Evolutionary conservation across 2,329 filamentous ascomycete species (phyloP).

Genomic region (Macroventuria anomochaeta): DNA sequence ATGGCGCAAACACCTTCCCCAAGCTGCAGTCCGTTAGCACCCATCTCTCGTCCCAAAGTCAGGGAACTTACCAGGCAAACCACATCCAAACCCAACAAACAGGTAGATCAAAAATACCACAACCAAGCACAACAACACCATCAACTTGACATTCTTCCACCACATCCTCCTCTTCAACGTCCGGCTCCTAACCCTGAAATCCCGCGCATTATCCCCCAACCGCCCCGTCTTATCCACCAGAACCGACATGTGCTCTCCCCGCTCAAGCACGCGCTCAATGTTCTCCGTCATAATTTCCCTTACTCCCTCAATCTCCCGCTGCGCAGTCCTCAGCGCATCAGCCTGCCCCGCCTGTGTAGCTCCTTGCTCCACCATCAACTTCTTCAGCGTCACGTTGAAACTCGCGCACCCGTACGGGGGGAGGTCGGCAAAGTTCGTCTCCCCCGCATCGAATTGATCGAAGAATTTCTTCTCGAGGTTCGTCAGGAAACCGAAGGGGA

Average conservation of each 20-base stretch:
- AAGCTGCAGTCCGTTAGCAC: conserved; percentile 39
- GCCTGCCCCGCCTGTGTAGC: conserved; percentile 72
- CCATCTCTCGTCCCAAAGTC: background rate
- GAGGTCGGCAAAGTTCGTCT: conserved; percentile 75
- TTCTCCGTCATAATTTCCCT: conserved; percentile 94
- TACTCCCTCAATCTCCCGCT: conserved; percentile 90
- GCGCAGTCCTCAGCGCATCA: conserved; percentile 83
- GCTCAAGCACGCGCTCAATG: conserved; percentile 86
- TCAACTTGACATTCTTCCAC: conserved; percentile 99
- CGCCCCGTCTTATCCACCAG: conserved; percentile 96
- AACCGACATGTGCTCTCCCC: conserved; percentile 88
- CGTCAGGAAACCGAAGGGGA: conserved; percentile 90
- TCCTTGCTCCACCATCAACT: conserved; percentile 83
- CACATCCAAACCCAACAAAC: conserved; percentile 75
- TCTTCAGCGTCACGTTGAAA: conserved; percentile 81
- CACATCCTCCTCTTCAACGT: conserved; percentile 94
- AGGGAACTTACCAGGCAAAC: conserved; percentile 61
- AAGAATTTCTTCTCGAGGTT: conserved; percentile 92
- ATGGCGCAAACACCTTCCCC: conserved; percentile 47
- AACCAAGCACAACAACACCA: conserved; percentile 78
- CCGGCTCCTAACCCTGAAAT: conserved; percentile 87
- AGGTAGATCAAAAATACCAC: conserved; percentile 74
- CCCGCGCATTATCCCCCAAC: conserved; percentile 83
- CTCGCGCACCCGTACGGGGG: conserved; percentile 88
- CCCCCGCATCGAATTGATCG: conserved; percentile 67